Conservation (phyloP, 2,329 filamentous ascomycete species). For the Cryphonectria carpinicola region DNA sequence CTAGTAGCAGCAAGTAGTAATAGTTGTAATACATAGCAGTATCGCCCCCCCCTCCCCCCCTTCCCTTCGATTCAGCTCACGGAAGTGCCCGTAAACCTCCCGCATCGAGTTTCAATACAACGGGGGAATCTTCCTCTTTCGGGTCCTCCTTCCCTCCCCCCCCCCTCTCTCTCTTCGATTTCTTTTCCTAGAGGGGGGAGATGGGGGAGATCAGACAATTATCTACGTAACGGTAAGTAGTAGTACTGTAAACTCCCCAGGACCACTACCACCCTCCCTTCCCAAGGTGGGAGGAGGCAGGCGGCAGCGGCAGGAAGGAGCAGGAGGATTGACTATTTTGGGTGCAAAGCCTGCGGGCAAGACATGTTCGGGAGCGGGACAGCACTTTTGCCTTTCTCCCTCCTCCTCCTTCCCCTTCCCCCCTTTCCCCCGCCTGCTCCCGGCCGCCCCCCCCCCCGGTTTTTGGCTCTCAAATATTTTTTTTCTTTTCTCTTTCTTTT, state of each 20-base stretch:
- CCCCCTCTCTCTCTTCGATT: not conserved
- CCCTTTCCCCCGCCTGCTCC: not conserved
- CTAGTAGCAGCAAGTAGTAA: not conserved
- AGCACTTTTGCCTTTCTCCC: not conserved
- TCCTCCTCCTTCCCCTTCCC: no score
- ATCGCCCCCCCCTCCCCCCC: no score
- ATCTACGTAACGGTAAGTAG: not conserved
- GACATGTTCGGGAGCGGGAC: conserved; percentile 2
- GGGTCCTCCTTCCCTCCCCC: not conserved
- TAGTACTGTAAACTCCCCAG: not conserved
- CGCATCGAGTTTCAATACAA: conserved; percentile 4
- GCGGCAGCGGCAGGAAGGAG: no score
- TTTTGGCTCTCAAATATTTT: no score
- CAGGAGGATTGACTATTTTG: not conserved
- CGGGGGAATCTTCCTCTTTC: conserved; percentile 8
- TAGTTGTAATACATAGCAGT: not conserved
- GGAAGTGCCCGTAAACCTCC: conserved; percentile 1
- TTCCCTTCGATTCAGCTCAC: not conserved
- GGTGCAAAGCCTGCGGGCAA: not conserved
- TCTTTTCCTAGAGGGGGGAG: not conserved
- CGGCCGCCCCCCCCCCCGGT: no score
- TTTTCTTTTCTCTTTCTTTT: no score
- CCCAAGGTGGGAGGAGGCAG: no score
- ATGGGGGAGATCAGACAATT: not conserved
- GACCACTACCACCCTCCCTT: not conserved